Base-by-base conservation (phyloP, 257 asterid genomes). In the Nicotiana knightiana region DNA sequence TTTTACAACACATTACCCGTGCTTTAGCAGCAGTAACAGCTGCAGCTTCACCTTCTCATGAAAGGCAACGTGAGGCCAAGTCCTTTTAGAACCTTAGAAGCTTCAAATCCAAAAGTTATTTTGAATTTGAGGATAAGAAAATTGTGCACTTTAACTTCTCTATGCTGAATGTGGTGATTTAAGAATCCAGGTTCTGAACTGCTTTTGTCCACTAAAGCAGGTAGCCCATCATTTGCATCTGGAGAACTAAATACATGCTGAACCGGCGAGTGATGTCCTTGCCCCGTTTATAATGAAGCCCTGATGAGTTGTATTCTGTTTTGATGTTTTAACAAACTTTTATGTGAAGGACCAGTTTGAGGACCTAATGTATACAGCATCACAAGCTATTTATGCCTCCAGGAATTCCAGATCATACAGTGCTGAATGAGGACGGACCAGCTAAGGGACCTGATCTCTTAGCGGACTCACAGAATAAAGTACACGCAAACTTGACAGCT, bases 61-160 rank as follows among this genome's bases (percentile, higher is more conserved):
- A 86, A 88, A 54, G 87, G 88, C 18, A 79, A 37, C n/a, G 70
- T 82, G 4, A 86, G 24, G 28, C 91, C 85, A 4, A 88, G 55
- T 5, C 54, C 73, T 59, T 85, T 48, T 9, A 86, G 84, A 54
- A 82, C 55, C 35, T 83, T 17, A 1, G 89, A 82, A 71, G 89
- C 91, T 82, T 86, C 88, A 33, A 88, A 88, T 3, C 87, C 87
- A 28, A 86, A 86, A 8, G 82, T 81, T 18, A 84, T 73, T 84
- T 84, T 85, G 75, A 84, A 86, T 33, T 88, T 88, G 16, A 88
- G 89, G 30, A 88, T 77, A 21, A 43, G 83, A 84, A 86, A 84
- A 43, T 82, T 11, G 1, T 39, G 67, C 28, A 86, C 86, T 68
- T 35, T 43, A 32, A 86, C 85, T 78, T 83, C 39, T 73, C 28